A percentile compares a stretch with the other conserved stretches of the same genome.
These are phyloP conservation scores for Scytalidium lignicola DNA, from an alignment of 2,329 filamentous ascomycete species.

Conservation along the genomic window DNA sequence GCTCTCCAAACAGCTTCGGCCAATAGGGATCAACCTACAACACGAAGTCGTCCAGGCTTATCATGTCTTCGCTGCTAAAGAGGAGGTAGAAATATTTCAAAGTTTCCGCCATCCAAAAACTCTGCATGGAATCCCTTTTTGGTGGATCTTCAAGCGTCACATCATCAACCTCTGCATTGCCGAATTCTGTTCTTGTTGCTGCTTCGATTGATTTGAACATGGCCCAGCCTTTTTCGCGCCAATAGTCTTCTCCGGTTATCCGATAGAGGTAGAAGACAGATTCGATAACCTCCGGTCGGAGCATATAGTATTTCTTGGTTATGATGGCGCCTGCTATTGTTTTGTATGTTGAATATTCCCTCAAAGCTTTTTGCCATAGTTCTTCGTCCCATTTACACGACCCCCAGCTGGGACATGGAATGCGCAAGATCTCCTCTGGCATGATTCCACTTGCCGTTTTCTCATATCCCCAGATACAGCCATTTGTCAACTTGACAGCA, in stretches of 20 bases:
- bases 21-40: no score
- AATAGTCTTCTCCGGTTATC: conserved; percentile 12
- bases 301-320: conserved; percentile 34
- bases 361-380: conserved; percentile 39
- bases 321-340: conserved; percentile 18
- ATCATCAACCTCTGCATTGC: conserved; percentile 35
- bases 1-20: no score
- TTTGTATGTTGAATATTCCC: conserved; percentile 27
- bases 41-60: not conserved
- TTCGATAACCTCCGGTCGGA: conserved; percentile 60
- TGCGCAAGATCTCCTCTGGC: conserved; percentile 49
- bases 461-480: conserved; percentile 59
- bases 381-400: conserved; percentile 34
- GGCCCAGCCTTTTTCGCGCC: conserved; percentile 38
- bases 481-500: conserved; percentile 52
- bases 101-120: conserved; percentile 61
- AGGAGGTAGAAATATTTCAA: conserved; percentile 61
- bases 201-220: conserved; percentile 40
- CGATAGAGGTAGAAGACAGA: conserved; percentile 56
- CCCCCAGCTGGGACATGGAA: conserved; percentile 16
- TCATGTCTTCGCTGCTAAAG: conserved; percentile 13
- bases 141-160: conserved; percentile 21
- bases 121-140: conserved; percentile 48
- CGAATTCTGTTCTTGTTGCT: conserved; percentile 34
- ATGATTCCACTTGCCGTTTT: conserved; percentile 53